Conservation (phyloP, 768 basidiomycete species). For the Lenzites betulinus region DNA sequence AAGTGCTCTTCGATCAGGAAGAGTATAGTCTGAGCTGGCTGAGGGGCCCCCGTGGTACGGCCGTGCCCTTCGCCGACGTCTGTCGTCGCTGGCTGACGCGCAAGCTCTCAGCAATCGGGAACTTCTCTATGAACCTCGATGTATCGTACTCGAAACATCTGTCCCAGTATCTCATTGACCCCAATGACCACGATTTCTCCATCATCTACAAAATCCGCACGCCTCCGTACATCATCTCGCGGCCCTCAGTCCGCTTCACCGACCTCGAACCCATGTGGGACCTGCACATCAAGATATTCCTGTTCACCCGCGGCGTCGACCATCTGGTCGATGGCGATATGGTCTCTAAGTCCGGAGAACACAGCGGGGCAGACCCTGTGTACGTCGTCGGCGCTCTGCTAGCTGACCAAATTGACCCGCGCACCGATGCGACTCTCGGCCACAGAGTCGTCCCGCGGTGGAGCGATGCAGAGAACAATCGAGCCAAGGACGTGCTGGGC, state of each 20-base stretch:
- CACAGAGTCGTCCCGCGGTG: background rate
- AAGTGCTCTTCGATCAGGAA: constrained; percentile 2
- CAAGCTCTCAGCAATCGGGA: constrained; percentile 14
- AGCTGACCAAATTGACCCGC: background rate
- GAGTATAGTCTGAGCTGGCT: constrained; percentile 5
- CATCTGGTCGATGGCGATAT: constrained; percentile 7
- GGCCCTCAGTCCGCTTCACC: constrained; percentile 4
- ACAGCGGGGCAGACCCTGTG: constrained; percentile 3
- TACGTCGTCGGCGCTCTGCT: constrained; percentile 5
- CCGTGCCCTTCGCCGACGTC: background rate
- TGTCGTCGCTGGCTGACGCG: background rate
- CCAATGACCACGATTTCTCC: background rate
- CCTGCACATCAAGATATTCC: background rate
- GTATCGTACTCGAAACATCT: constrained; percentile 2
- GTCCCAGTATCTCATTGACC: background rate
- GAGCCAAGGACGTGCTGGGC: constrained; percentile 5
- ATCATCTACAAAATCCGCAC: constrained; percentile 1
- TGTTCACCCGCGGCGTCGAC: constrained; percentile 16
- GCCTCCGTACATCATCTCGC: constrained; percentile 6
- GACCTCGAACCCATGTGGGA: constrained; percentile 8
- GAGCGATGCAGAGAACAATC: constrained; percentile 6
- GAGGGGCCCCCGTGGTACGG: background rate
- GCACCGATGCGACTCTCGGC: background rate
- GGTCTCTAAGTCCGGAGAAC: background rate
- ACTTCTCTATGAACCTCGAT: constrained; percentile 3